Evolutionary conservation across 2,329 filamentous ascomycete genomes (phyloP).

Genomic region (Diplocarpon rosae): DNA sequence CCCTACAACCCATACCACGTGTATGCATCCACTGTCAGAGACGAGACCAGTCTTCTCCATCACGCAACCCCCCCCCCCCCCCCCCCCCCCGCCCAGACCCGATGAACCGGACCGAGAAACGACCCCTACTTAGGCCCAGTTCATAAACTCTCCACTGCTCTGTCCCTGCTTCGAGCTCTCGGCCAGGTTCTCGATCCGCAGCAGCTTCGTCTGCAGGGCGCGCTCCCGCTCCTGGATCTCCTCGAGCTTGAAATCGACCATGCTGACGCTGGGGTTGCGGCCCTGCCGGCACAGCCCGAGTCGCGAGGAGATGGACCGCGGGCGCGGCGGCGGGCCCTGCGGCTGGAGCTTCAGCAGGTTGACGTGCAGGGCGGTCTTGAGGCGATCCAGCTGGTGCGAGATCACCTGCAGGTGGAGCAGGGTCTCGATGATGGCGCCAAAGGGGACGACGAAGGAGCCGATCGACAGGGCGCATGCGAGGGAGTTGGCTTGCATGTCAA

Average conservation of each 20-base stretch:
- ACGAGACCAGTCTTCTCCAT: no score
- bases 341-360: slow-evolving; percentile 7
- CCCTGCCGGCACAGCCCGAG: slow-evolving; percentile 7
- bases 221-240: slow-evolving; percentile 7
- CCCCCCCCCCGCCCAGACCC: no score
- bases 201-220: slow-evolving; percentile 5
- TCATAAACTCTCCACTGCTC: slow-evolving; percentile 2
- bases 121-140: slow-evolving; percentile 7
- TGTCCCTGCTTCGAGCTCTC: slow-evolving; percentile 8
- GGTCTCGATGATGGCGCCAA: slow-evolving; percentile 8
- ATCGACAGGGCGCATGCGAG: slow-evolving; percentile 7
- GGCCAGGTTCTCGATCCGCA: slow-evolving; percentile 5
- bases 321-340: not conserved
- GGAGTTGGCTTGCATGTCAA: slow-evolving; percentile 1
- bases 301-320: slow-evolving; percentile 1
- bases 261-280: slow-evolving; percentile 3
- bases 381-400: slow-evolving; percentile 9
- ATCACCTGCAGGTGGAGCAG: slow-evolving; percentile 7
- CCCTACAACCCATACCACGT: no score
- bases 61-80: no score
- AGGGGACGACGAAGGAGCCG: slow-evolving; percentile 6
- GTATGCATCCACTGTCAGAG: no score
- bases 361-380: slow-evolving; percentile 7
- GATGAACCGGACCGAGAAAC: no score
- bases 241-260: slow-evolving; percentile 10